A percentile compares a stretch with the other conserved stretches of the same genome.
Conservation (phyloP, 305 asterid genomes). For the Fraxinus baroniana region DNA sequence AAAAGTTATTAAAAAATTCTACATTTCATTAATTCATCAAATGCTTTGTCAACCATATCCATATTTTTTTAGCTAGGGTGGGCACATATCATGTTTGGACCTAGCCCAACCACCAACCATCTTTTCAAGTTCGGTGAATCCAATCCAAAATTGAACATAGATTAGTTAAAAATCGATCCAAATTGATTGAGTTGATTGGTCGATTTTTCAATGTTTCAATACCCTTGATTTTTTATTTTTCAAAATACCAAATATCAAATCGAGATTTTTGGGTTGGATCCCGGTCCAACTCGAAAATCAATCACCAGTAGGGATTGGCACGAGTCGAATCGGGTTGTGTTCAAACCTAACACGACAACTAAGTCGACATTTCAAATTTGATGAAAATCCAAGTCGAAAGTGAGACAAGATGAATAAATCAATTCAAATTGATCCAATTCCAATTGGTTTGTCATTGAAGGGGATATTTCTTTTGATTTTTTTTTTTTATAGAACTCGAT, state of each 20-base stretch:
- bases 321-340: no score
- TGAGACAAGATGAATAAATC: background rate
- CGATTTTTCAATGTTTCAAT: background rate
- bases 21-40: background rate
- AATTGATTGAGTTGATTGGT: background rate
- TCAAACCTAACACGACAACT: background rate
- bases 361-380: no score
- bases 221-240: background rate
- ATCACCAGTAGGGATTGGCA: background rate
- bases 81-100: background rate
- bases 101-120: background rate
- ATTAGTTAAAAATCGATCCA: background rate
- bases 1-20: no score
- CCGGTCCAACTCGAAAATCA: background rate
- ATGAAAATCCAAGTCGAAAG: background rate
- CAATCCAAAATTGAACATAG: no score
- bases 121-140: background rate
- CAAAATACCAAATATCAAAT: background rate
- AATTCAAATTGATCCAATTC: background rate
- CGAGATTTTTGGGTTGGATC: background rate
- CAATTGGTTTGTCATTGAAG: background rate
- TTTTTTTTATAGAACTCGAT: background rate
- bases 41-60: background rate
- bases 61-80: background rate
- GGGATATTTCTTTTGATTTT: background rate